These are phyloP conservation scores for Tricholoma bakamatsutake DNA, from an alignment of 768 basidiomycete species.

Conservation along the genomic window DNA sequence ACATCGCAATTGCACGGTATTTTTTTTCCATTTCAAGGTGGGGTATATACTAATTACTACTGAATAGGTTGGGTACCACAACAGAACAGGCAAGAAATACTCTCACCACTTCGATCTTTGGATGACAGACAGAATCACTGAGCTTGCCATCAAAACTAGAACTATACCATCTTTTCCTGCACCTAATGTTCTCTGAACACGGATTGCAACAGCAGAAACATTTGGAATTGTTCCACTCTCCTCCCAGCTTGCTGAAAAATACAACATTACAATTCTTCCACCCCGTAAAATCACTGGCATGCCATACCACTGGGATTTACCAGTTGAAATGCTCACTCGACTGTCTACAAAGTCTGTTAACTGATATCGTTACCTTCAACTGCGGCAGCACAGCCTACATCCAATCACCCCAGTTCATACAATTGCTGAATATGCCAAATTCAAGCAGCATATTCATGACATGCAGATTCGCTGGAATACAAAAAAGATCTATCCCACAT, in stretches of 20 bases:
- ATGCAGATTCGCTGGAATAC: background rate
- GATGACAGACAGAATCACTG: background rate
- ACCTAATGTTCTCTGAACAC: background rate
- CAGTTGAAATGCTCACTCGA: background rate
- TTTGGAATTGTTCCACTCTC: background rate
- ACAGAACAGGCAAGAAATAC: background rate
- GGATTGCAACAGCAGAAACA: background rate
- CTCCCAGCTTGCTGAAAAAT: constrained; percentile 1
- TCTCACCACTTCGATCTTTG: background rate
- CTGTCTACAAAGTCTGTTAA: background rate
- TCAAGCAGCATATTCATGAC: background rate
- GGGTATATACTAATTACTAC: too few relatives aligned
- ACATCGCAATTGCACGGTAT: too few relatives aligned
- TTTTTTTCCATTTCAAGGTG: too few relatives aligned
- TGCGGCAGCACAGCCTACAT: background rate
- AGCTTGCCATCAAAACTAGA: background rate
- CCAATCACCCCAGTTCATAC: background rate
- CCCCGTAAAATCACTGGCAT: background rate
- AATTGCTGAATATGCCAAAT: background rate
- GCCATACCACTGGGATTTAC: background rate
- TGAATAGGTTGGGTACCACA: too few relatives aligned
- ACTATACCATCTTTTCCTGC: background rate
- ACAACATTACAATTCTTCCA: background rate
- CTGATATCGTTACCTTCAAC: background rate
- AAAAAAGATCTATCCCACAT: background rate